Percentiles rank a stretch among this genome's conserved stretches.
Conservation (phyloP, 1,284 basidiomycete genomes). For the Takashimella tepidaria region DNA sequence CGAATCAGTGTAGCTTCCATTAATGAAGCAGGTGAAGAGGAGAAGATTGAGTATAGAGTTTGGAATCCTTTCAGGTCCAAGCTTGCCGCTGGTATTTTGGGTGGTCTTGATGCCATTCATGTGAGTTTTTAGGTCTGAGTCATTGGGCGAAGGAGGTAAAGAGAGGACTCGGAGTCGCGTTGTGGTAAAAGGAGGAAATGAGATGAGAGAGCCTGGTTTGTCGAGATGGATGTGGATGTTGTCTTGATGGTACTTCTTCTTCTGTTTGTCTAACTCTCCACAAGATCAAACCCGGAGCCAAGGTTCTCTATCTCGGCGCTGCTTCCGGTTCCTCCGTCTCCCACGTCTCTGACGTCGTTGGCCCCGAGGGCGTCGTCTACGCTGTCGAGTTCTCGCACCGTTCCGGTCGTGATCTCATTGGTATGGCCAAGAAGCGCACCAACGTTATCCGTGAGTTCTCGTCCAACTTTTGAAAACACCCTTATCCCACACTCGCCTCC, state of each 20-base stretch:
- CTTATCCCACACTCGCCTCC: constrained; percentile 3
- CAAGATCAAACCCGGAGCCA: constrained; percentile 81
- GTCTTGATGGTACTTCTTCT: background rate
- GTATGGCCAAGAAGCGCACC: constrained; percentile 99
- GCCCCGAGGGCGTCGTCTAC: constrained; percentile 94
- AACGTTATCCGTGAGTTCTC: constrained; percentile 86
- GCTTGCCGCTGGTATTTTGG: constrained; percentile 92
- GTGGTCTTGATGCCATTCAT: constrained; percentile 90
- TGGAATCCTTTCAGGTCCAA: constrained; percentile 99
- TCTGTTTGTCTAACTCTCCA: background rate
- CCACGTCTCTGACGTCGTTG: constrained; percentile 97
- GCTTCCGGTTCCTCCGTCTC: constrained; percentile 92
- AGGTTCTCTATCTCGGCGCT: constrained; percentile 96
- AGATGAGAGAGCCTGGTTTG: too few relatives aligned
- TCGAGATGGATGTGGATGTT: too few relatives aligned
- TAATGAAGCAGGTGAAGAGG: constrained; percentile 57
- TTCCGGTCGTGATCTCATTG: constrained; percentile 94
- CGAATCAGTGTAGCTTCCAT: constrained; percentile 76
- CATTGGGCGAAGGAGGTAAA: too few relatives aligned
- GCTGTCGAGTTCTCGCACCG: constrained; percentile 97
- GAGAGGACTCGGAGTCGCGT: too few relatives aligned
- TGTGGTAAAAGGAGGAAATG: too few relatives aligned
- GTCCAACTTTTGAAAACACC: constrained; percentile 3
- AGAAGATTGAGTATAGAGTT: constrained; percentile 94
- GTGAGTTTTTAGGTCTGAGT: constrained; percentile 30